Evolutionary conservation across 192 early-diverging fungal genomes (phyloP).

Genomic region (Podila verticillata): DNA sequence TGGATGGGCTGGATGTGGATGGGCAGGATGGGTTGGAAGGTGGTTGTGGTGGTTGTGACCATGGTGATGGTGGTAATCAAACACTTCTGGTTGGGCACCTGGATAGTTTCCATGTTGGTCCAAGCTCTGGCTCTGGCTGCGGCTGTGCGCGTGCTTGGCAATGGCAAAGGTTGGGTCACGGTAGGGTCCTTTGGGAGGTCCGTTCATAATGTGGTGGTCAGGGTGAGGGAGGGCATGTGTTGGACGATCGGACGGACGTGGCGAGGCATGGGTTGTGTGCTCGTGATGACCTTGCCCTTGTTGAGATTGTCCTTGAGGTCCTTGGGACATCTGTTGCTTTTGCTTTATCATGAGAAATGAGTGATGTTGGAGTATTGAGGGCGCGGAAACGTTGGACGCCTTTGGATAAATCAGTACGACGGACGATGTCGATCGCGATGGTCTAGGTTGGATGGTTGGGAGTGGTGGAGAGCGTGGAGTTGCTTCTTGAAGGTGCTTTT

Average conservation of each 20-base stretch:
- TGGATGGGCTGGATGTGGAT: constrained; percentile 4
- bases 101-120: neutral
- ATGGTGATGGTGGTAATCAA: neutral
- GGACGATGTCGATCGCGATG: too few species aligned
- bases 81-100: neutral
- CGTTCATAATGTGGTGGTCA: neutral
- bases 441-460: too few species aligned
- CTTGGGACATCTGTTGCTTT: too few species aligned
- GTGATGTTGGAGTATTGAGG: too few species aligned
- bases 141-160: neutral
- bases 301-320: too few species aligned
- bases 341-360: too few species aligned
- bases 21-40: neutral
- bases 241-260: neutral
- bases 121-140: constrained; percentile 4
- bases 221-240: neutral
- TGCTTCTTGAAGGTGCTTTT: too few species aligned
- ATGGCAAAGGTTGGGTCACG: neutral
- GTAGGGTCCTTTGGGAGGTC: neutral
- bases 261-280: neutral
- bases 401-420: too few species aligned
- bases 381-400: too few species aligned
- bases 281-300: neutral
- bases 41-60: neutral
- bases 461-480: too few species aligned